Conservation (phyloP, 352 stramenopile species). For the Phytophthora ramorum region DNA sequence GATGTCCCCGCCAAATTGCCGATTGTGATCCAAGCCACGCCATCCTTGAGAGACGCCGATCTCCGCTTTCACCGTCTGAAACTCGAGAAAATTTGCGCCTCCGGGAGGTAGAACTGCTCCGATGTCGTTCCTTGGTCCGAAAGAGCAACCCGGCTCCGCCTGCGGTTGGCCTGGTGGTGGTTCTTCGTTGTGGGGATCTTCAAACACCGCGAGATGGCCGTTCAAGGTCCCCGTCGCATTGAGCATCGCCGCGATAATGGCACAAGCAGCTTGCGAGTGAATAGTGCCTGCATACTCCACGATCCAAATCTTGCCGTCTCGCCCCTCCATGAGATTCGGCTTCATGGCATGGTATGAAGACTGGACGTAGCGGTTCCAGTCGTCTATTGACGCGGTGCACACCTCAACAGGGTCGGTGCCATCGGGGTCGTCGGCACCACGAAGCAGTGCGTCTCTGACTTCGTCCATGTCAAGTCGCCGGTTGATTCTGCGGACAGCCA, state of each 20-base stretch:
- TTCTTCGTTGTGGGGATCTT: background rate
- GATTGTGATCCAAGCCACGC: background rate
- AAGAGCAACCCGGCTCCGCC: background rate
- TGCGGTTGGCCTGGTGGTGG: background rate
- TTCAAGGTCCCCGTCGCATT: background rate
- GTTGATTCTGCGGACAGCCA: too few species aligned
- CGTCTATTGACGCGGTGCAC: background rate
- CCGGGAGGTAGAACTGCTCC: background rate
- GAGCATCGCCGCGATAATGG: too few species aligned
- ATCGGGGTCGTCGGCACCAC: background rate
- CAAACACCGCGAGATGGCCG: background rate
- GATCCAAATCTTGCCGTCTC: slow-evolving; percentile 5
- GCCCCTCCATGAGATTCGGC: background rate
- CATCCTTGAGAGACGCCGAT: background rate
- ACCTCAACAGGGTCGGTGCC: background rate
- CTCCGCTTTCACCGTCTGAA: slow-evolving; percentile 6
- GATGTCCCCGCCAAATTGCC: background rate
- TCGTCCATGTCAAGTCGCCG: background rate
- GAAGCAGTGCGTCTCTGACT: background rate
- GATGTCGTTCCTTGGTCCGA: background rate
- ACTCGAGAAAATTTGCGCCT: background rate
- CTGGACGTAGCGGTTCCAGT: slow-evolving; percentile 11
- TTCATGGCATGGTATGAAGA: background rate
- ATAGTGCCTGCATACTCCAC: slow-evolving; percentile 1
- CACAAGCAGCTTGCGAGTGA: background rate